Conservation (phyloP, 805 yeast species). For the Kodamaea restingae region DNA sequence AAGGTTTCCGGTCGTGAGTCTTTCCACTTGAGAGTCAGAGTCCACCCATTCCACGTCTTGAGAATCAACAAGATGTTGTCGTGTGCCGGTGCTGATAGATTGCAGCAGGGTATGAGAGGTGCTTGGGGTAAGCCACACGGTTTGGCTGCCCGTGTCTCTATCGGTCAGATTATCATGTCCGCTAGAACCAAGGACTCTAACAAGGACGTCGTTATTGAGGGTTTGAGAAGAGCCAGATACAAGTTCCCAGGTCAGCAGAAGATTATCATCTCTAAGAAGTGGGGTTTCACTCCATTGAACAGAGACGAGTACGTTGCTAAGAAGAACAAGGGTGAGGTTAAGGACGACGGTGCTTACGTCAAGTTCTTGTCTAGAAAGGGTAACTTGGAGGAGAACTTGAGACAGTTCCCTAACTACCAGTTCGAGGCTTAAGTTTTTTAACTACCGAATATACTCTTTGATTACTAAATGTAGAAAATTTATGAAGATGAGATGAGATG, state of each 20-base stretch:
- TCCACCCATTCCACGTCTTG: constrained; percentile 99
- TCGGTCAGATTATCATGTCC: constrained; percentile 97
- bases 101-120: constrained; percentile 99
- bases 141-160: constrained; percentile 97
- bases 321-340: constrained; percentile 97
- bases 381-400: constrained; percentile 85
- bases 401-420: constrained; percentile 87
- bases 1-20: constrained; percentile 97
- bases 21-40: constrained; percentile 99
- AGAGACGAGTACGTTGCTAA: constrained; percentile 93
- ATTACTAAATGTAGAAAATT: constrained; percentile 1
- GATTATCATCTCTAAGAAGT: constrained; percentile 98
- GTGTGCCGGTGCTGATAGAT: constrained; percentile 99
- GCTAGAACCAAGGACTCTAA: constrained; percentile 97
- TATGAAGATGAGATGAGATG: too few species aligned
- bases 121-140: constrained; percentile 99
- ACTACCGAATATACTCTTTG: constrained; percentile 4
- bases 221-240: constrained; percentile 99
- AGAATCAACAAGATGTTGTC: constrained; percentile 99
- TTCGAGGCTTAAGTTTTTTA: constrained; percentile 39
- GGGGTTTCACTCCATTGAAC: constrained; percentile 99
- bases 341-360: constrained; percentile 99
- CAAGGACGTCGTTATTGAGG: constrained; percentile 97
- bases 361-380: constrained; percentile 98
- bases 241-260: constrained; percentile 99